These are phyloP conservation scores for Monascus ruber DNA, from an alignment of 2,329 filamentous ascomycete genomes.

Conservation along the genomic window DNA sequence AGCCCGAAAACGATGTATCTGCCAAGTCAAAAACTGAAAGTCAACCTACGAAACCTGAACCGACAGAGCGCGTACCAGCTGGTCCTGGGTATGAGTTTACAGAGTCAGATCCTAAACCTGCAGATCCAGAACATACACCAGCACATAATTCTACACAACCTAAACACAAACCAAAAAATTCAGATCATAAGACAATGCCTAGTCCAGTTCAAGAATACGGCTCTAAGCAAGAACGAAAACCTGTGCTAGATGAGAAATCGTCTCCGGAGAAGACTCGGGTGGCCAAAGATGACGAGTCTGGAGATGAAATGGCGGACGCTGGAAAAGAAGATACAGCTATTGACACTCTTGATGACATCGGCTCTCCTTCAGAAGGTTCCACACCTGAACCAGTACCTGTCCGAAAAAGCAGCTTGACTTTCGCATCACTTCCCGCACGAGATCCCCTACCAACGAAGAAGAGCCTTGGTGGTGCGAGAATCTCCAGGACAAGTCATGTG, in stretches of 20 bases:
- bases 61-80: background rate
- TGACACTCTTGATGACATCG: constrained; percentile 34
- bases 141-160: background rate
- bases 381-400: constrained; percentile 52
- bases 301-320: constrained; percentile 11
- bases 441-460: constrained; percentile 79
- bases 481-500: constrained; percentile 66
- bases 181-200: constrained; percentile 1
- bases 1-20: constrained; percentile 4
- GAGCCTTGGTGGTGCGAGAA: constrained; percentile 58
- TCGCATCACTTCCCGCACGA: constrained; percentile 81
- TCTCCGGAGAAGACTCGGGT: constrained; percentile 11
- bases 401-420: constrained; percentile 89
- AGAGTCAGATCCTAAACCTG: background rate
- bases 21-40: constrained; percentile 1
- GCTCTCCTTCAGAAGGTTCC: constrained; percentile 37
- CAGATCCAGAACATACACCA: background rate
- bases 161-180: background rate
- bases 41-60: background rate
- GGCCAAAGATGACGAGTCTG: constrained; percentile 3
- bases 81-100: background rate
- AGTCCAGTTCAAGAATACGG: constrained; percentile 1
- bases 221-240: constrained; percentile 4
- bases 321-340: constrained; percentile 21
- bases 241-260: constrained; percentile 3